Conservation (phyloP, 2,329 filamentous ascomycete genomes). For the Didymella keratinophila region DNA sequence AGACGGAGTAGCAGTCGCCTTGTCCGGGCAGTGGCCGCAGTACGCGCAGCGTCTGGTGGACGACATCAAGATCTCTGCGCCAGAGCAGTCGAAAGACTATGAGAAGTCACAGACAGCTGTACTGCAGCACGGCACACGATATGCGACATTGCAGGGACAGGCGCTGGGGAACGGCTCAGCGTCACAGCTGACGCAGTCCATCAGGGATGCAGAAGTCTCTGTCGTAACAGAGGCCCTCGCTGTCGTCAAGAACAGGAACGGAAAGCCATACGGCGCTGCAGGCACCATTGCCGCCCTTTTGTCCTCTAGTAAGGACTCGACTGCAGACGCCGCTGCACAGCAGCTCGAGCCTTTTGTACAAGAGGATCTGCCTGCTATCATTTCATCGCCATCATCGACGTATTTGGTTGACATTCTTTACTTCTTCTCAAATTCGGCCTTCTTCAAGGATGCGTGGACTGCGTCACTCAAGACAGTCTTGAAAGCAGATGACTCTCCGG, state of each 20-base stretch:
- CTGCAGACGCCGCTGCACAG: slow-evolving; percentile 54
- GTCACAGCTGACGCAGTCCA: slow-evolving; percentile 18
- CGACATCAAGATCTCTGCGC: slow-evolving; percentile 75
- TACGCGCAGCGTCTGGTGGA: slow-evolving; percentile 69
- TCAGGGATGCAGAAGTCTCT: slow-evolving; percentile 50
- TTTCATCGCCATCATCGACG: slow-evolving; percentile 72
- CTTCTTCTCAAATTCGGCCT: slow-evolving; percentile 47
- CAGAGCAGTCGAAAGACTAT: slow-evolving; percentile 82
- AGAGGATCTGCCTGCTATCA: slow-evolving; percentile 64
- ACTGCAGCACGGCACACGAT: slow-evolving; percentile 70
- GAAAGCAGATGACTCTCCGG: slow-evolving; percentile 37
- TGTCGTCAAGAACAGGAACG: slow-evolving; percentile 62
- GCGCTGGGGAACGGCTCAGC: slow-evolving; percentile 21
- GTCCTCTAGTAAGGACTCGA: slow-evolving; percentile 53
- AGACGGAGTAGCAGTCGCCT: slow-evolving; percentile 56
- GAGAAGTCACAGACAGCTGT: slow-evolving; percentile 74
- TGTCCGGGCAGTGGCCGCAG: slow-evolving; percentile 68
- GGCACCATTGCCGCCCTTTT: slow-evolving; percentile 64
- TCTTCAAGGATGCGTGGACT: slow-evolving; percentile 45
- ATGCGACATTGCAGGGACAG: slow-evolving; percentile 61
- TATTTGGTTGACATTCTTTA: slow-evolving; percentile 73
- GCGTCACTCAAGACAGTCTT: slow-evolving; percentile 41
- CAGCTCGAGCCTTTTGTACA: slow-evolving; percentile 58
- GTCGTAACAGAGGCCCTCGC: slow-evolving; percentile 60
- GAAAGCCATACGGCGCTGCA: slow-evolving; percentile 72